Conservation (phyloP, 2,329 filamentous ascomycete genomes). For the Arachnomyces sp. region DNA sequence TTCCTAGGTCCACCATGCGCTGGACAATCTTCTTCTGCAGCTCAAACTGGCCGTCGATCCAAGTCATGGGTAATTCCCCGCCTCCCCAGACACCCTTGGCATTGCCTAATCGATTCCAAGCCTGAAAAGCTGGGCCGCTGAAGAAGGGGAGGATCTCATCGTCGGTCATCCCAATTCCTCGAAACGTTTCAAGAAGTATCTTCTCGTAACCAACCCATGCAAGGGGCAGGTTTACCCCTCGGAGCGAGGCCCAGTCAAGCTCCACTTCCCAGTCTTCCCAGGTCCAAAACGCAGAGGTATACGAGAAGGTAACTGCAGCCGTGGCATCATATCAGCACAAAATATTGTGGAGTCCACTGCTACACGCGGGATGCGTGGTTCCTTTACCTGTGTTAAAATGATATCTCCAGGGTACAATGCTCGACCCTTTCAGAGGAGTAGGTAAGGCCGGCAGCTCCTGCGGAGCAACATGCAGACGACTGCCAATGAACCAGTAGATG, state of each 20-base stretch:
- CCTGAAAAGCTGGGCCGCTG: conserved; percentile 4
- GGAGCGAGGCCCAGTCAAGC: conserved; percentile 47
- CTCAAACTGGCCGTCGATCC: conserved; percentile 43
- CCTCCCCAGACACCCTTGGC: conserved; percentile 41
- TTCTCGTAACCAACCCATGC: conserved; percentile 49
- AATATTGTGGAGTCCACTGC: background rate
- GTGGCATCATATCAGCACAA: background rate
- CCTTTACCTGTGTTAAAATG: too few relatives aligned
- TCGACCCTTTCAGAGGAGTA: conserved; percentile 31
- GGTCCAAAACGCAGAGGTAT: conserved; percentile 45
- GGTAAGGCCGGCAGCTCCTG: too few relatives aligned
- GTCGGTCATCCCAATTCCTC: conserved; percentile 34
- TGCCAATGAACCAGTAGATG: too few relatives aligned
- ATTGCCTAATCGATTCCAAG: too few relatives aligned
- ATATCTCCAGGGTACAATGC: conserved; percentile 42
- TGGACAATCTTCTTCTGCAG: conserved; percentile 43
- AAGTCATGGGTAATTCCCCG: conserved; percentile 29
- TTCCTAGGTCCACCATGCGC: conserved; percentile 47
- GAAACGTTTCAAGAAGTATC: conserved; percentile 43
- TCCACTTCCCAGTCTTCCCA: conserved; percentile 49
- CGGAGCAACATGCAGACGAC: too few relatives aligned
- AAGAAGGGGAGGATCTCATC: conserved; percentile 4
- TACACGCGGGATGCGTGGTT: conserved; percentile 21
- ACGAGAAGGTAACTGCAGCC: conserved; percentile 47
- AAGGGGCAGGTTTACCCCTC: conserved; percentile 46